Conservation (phyloP, 2,329 filamentous ascomycete genomes). For the Beauveria asiatica region DNA sequence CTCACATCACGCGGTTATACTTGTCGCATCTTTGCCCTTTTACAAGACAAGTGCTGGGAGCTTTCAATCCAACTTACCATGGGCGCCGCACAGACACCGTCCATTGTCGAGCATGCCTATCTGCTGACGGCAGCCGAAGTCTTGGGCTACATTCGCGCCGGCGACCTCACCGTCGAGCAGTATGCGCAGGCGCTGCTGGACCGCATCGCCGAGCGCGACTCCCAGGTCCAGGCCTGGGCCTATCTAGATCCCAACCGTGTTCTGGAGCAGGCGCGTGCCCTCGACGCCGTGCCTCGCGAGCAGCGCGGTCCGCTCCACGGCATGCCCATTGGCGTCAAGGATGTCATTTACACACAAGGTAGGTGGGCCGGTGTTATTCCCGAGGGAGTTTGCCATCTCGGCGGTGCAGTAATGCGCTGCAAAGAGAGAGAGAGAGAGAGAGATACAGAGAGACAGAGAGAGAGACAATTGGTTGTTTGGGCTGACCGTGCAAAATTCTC, state of each 20-base stretch:
- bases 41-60: background rate
- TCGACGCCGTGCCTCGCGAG: slow-evolving; percentile 39
- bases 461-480: too few species aligned
- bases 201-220: slow-evolving; percentile 36
- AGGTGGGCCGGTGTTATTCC: background rate
- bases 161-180: slow-evolving; percentile 37
- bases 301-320: slow-evolving; percentile 49
- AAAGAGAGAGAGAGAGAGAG: too few species aligned
- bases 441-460: too few species aligned
- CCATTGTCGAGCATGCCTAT: slow-evolving; percentile 2
- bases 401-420: background rate
- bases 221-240: slow-evolving; percentile 41
- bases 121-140: slow-evolving; percentile 31
- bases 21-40: background rate
- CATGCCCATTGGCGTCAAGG: slow-evolving; percentile 50
- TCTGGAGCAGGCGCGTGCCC: slow-evolving; percentile 37
- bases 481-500: background rate
- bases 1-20: background rate
- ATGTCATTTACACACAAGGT: slow-evolving; percentile 50
- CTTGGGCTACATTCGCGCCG: slow-evolving; percentile 27
- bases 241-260: slow-evolving; percentile 38
- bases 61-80: background rate
- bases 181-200: slow-evolving; percentile 40
- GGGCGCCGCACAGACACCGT: slow-evolving; percentile 11
- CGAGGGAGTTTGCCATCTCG: background rate